phyloP scores from a whole-genome alignment of 2,329 filamentous ascomycete genomes.

The Onygenales sp. region DNA sequence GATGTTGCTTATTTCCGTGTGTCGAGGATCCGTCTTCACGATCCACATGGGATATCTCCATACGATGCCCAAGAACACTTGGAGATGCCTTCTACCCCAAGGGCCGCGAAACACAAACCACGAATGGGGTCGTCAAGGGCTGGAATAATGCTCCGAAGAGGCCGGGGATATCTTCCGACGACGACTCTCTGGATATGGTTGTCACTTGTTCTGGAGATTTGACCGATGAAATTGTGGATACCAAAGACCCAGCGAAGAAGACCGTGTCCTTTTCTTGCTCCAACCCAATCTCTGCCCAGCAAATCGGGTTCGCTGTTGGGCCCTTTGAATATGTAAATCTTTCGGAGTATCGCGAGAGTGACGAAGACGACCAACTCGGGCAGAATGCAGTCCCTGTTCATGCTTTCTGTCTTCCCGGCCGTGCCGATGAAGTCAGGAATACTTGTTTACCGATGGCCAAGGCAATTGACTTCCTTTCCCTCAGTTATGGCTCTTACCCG shows the following conservation, averaged over 20 bases:
- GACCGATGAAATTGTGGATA: slow-evolving; percentile 71
- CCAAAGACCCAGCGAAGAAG: slow-evolving; percentile 70
- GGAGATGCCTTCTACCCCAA: slow-evolving; percentile 56
- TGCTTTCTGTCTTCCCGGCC: slow-evolving; percentile 80
- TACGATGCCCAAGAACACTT: slow-evolving; percentile 76
- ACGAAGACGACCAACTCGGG: slow-evolving; percentile 84
- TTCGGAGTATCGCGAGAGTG: slow-evolving; percentile 77
- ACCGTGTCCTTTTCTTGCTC: slow-evolving; percentile 75
- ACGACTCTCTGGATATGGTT: slow-evolving; percentile 78
- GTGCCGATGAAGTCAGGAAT: slow-evolving; percentile 72
- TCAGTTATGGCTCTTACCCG: slow-evolving; percentile 81
- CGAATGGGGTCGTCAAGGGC: slow-evolving; percentile 16
- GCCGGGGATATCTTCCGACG: slow-evolving; percentile 56
- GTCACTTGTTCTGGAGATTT: slow-evolving; percentile 86
- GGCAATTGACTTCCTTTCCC: slow-evolving; percentile 83
- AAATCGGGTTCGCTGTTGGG: slow-evolving; percentile 87
- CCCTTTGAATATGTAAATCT: slow-evolving; percentile 92
- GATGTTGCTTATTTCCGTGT: slow-evolving; percentile 85
- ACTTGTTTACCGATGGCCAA: slow-evolving; percentile 75
- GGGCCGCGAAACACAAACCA: slow-evolving; percentile 15
- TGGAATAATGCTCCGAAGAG: slow-evolving; percentile 20
- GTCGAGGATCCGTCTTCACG: slow-evolving; percentile 75
- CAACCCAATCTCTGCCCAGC: slow-evolving; percentile 68
- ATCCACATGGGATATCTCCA: slow-evolving; percentile 78
- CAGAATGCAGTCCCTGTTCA: slow-evolving; percentile 81